Percentiles rank a stretch among this genome's conserved stretches.
phyloP scores from a whole-genome alignment of 2,329 filamentous ascomycete genomes.

The Talaromyces sp. region DNA sequence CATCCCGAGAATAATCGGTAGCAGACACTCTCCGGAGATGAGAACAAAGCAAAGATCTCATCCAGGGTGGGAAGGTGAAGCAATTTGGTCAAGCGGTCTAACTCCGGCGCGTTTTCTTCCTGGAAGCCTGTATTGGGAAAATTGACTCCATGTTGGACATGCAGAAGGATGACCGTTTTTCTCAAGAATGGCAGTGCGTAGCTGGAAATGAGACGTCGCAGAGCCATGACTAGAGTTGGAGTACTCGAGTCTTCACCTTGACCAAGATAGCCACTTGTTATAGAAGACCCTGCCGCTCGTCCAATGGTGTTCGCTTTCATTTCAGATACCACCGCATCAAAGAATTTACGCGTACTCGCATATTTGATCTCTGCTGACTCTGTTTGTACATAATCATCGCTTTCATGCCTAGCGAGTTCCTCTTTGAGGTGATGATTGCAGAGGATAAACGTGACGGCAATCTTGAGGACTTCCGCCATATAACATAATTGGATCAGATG shows the following conservation, averaged over 20 bases:
- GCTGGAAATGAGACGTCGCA: conserved; percentile 57
- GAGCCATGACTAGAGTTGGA: conserved; percentile 30
- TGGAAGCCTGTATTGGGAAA: conserved; percentile 68
- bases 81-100: conserved; percentile 73
- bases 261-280: conserved; percentile 37
- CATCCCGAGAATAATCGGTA: conserved; percentile 62
- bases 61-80: conserved; percentile 75
- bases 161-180: conserved; percentile 77
- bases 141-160: conserved; percentile 84
- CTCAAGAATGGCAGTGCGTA: conserved; percentile 90
- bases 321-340: conserved; percentile 37
- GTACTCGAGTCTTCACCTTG: conserved; percentile 36
- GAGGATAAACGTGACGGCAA: conserved; percentile 57
- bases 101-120: conserved; percentile 67
- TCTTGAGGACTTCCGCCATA: conserved; percentile 84
- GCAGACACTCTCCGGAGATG: conserved; percentile 41
- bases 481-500: conserved; percentile 84
- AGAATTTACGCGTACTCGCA: conserved; percentile 33
- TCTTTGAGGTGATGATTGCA: conserved; percentile 37
- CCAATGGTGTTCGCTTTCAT: conserved; percentile 37
- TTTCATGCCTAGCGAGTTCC: conserved; percentile 30
- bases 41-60: conserved; percentile 66
- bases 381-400: conserved; percentile 26
- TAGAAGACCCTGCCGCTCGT: conserved; percentile 33
- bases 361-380: conserved; percentile 31